Base-by-base conservation (phyloP, 1,284 basidiomycete genomes). In the Puccinia hordei region DNA sequence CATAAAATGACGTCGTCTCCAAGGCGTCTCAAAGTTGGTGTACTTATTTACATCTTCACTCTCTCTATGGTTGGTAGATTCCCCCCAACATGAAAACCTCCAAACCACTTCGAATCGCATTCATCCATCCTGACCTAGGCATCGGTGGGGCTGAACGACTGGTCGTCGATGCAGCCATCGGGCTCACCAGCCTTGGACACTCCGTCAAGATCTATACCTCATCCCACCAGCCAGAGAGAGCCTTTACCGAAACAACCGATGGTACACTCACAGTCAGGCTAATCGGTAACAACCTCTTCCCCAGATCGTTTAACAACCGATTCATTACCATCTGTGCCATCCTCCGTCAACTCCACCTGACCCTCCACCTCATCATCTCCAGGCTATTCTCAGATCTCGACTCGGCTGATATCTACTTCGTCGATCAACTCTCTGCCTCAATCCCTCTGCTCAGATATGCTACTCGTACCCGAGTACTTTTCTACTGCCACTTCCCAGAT, bases 401-500 rank as follows among this genome's bases (percentile, higher is more conserved):
- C 19, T 83, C 38, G 57, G 71, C 30, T 75, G 96, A 99, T 85
- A 90, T 98, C 38, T 95, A 92, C 87, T 91, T 99, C 81, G 92
- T 98, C 22, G 97, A 99, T 86, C 96, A 98, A 85, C 90, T 98
- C 27, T 93, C 93, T 1, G 93, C 94, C 1, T 94, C 92, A 81
- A 89, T 98, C 24, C 96, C 96, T 0, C 87, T 96, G 82, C 88
- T 99, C 0, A 89, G 93, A 17, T 85, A 88, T 73, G 85, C 93
- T 13, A 89, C 88, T 2, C 88, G 88, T 15, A 93, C 90, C 13
- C 90, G 93, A 0, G 92, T 97, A 33, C 90, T 99, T 22, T 99
- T 98, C 87, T 99, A 99, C 86, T 97, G 95, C 84, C 96, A 99
- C 86, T 99, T 98, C 84, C 96, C 97, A 0, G 95, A 98, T 87